These are phyloP conservation scores for Ophiostoma triangulosporum DNA, from an alignment of 2,329 filamentous ascomycete genomes.

Conservation along the genomic window DNA sequence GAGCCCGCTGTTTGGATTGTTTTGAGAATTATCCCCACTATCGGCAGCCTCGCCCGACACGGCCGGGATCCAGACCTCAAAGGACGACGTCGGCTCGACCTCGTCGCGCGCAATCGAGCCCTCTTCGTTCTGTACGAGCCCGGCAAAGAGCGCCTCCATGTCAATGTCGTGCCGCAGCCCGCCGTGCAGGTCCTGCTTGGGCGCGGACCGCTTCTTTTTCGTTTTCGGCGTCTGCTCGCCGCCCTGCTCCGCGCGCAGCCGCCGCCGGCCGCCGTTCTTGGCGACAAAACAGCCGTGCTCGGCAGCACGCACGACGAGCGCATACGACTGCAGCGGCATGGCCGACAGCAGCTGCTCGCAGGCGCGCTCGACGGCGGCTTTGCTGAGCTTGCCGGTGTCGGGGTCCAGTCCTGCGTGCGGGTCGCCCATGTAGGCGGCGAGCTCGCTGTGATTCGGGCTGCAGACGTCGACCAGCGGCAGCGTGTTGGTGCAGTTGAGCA, in stretches of 20 bases:
- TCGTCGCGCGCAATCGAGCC: conserved; percentile 42
- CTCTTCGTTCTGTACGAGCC: conserved; percentile 39
- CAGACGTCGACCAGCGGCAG: conserved; percentile 49
- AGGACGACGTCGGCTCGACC: conserved; percentile 48
- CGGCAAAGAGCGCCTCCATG: conserved; percentile 48
- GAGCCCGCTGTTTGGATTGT: conserved; percentile 5
- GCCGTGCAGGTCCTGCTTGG: conserved; percentile 34
- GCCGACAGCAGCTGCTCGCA: conserved; percentile 50
- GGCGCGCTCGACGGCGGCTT: conserved; percentile 38
- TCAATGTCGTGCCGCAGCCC: conserved; percentile 46
- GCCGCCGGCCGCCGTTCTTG: conserved; percentile 33
- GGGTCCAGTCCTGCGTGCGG: conserved; percentile 39
- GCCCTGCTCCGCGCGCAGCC: conserved; percentile 25
- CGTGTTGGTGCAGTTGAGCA: conserved; percentile 50
- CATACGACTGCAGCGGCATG: conserved; percentile 51
- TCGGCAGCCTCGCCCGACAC: conserved; percentile 37
- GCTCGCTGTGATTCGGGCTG: conserved; percentile 75
- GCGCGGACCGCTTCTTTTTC: conserved; percentile 13
- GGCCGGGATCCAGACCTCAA: conserved; percentile 65
- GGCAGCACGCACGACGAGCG: conserved; percentile 57
- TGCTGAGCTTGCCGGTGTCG: conserved; percentile 39
- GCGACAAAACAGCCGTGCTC: conserved; percentile 58
- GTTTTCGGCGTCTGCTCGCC: conserved; percentile 13
- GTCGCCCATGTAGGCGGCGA: conserved; percentile 71
- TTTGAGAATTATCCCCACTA: conserved; percentile 13